These are phyloP conservation scores for Coemansia sp. DNA, from an alignment of 192 early-diverging fungal species.

Conservation along the genomic window DNA sequence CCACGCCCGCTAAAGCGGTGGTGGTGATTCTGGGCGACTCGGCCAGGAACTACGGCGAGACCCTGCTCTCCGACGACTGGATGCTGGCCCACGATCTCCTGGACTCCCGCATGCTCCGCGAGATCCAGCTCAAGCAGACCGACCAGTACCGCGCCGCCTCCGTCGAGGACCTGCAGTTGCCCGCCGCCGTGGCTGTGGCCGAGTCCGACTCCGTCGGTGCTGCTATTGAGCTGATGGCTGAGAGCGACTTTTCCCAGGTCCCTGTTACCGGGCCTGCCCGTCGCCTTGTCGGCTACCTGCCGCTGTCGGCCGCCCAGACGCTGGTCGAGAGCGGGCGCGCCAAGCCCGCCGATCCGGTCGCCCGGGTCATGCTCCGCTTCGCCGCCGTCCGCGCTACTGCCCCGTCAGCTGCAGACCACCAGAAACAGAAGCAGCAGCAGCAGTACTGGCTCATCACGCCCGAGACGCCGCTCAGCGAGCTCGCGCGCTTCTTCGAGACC, in stretches of 20 bases:
- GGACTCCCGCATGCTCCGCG: conserved; percentile 60
- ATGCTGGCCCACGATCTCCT: conserved; percentile 74
- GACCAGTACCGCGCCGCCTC: conserved; percentile 77
- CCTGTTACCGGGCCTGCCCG: conserved; percentile 69
- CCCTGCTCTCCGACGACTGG: conserved; percentile 77
- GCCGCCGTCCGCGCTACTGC: neutral
- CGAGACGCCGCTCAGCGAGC: conserved; percentile 72
- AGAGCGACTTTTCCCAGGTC: conserved; percentile 86
- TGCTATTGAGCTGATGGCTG: conserved; percentile 75
- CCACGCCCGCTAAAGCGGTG: conserved; percentile 1
- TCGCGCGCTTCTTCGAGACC: conserved; percentile 82
- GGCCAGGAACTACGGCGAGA: conserved; percentile 69
- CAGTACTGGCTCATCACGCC: conserved; percentile 81
- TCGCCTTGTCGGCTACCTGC: conserved; percentile 77
- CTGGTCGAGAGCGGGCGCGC: conserved; percentile 58
- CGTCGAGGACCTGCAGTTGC: conserved; percentile 84
- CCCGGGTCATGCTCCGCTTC: conserved; percentile 70
- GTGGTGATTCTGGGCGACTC: conserved; percentile 67
- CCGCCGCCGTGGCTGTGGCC: conserved; percentile 71
- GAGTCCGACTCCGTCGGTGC: conserved; percentile 58
- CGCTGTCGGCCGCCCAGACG: conserved; percentile 63
- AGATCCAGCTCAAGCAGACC: conserved; percentile 59
- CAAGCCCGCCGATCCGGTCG: conserved; percentile 53
- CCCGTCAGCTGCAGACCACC: neutral
- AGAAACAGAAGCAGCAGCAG: neutral